A percentile compares a stretch with the other conserved stretches of the same genome.
Conservation (phyloP, 495 filamentous ascomycete species). For the Aspergillus biplanus region DNA sequence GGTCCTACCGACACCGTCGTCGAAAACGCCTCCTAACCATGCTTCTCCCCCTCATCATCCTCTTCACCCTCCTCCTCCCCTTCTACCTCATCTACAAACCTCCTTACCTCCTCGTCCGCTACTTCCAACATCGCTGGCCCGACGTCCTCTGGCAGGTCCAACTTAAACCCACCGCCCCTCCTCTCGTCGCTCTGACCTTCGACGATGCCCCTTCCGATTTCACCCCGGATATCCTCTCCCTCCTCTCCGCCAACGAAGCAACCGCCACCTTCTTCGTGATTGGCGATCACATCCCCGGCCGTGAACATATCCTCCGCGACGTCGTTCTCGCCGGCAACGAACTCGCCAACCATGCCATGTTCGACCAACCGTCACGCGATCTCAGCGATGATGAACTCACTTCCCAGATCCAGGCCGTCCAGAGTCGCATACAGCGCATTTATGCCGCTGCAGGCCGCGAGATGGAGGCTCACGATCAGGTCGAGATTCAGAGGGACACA, state of each 20-base stretch:
- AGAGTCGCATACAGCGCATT: slow-evolving; percentile 47
- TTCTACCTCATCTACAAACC: slow-evolving; percentile 77
- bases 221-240: slow-evolving; percentile 69
- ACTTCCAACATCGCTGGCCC: slow-evolving; percentile 70
- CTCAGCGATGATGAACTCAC: slow-evolving; percentile 39
- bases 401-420: slow-evolving; percentile 45
- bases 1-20: slow-evolving; percentile 42
- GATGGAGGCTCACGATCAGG: slow-evolving; percentile 17
- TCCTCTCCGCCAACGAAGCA: slow-evolving; percentile 60
- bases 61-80: slow-evolving; percentile 55
- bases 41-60: slow-evolving; percentile 43
- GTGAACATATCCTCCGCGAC: slow-evolving; percentile 60
- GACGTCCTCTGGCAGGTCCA: slow-evolving; percentile 73
- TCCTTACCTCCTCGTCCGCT: slow-evolving; percentile 64
- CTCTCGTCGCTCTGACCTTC: slow-evolving; percentile 75
- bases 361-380: slow-evolving; percentile 70
- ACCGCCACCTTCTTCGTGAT: slow-evolving; percentile 81
- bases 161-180: slow-evolving; percentile 7
- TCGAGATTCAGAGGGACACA: neutral
- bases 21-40: slow-evolving; percentile 53
- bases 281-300: slow-evolving; percentile 68
- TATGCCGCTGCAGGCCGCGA: slow-evolving; percentile 13
- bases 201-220: slow-evolving; percentile 79
- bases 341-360: slow-evolving; percentile 84
- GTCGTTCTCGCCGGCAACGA: slow-evolving; percentile 69